Conservation (phyloP, 768 basidiomycete genomes). For the Suillus sp. region DNA sequence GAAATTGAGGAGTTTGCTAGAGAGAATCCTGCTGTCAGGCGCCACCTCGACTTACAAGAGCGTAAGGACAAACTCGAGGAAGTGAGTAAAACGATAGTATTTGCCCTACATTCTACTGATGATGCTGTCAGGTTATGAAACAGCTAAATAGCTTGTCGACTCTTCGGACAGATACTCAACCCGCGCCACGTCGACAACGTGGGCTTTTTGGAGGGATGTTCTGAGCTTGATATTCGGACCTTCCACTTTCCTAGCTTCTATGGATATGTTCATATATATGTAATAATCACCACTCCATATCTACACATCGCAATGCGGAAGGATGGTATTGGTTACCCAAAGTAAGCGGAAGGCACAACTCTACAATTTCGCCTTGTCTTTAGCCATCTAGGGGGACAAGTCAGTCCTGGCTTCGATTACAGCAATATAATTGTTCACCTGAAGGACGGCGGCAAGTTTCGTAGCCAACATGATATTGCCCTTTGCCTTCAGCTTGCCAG, state of each 20-base stretch:
- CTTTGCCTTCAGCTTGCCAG: constrained; percentile 88
- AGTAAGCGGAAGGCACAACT: constrained; percentile 4
- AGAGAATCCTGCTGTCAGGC: constrained; percentile 88
- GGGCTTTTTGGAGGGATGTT: constrained; percentile 82
- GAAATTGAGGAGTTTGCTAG: constrained; percentile 92
- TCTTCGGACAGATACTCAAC: constrained; percentile 79
- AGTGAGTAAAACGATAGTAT: constrained; percentile 41
- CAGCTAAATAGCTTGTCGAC: constrained; percentile 91
- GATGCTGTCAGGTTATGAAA: constrained; percentile 78
- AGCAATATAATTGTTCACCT: constrained; percentile 47
- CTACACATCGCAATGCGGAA: constrained; percentile 1
- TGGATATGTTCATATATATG: constrained; percentile 18
- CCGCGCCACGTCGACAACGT: constrained; percentile 69
- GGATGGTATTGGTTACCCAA: background rate
- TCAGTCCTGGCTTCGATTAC: background rate
- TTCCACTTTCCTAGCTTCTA: constrained; percentile 7
- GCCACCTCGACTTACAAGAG: constrained; percentile 92
- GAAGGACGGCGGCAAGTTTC: constrained; percentile 83
- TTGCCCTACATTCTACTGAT: constrained; percentile 13
- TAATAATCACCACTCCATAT: constrained; percentile 21
- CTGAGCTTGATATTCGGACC: constrained; percentile 32
- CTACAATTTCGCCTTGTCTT: constrained; percentile 46
- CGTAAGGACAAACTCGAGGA: constrained; percentile 97
- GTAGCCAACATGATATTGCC: constrained; percentile 95
- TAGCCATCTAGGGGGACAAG: constrained; percentile 30